Base-by-base conservation (phyloP, 371 early-diverging fungal species). In the Sporodiniella umbellata region DNA sequence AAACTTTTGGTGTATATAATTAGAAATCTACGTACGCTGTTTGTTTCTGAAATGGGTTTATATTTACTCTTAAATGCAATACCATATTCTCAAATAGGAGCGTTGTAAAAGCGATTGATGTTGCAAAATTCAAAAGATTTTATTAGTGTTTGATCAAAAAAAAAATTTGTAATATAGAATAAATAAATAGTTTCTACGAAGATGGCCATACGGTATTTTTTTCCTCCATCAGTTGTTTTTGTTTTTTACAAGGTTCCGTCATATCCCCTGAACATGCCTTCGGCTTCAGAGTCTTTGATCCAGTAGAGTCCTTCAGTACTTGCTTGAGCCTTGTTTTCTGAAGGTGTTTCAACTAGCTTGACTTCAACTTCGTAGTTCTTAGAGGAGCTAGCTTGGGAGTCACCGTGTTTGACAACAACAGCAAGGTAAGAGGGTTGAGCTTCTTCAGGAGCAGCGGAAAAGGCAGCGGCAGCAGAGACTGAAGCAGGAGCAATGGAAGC, bases 251-350 rank as follows among this genome's bases (percentile, higher is more conserved):
- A 35, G 30, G 10, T 28, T 14, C 35, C 15, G 22, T 46, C 19
- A 15, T 48, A 58, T 6, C 58, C 58, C 30, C 43, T 47, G 51
- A 51, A 57, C 4, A 11, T 15, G 1, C 25, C 25, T 43, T 58
- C 52, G 22, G 54, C 60, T 38, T 42, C 11, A 33, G 30, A 25
- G 37, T 54, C 47, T n/a, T 37, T 18, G 40, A 49, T 46, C 50
- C 54, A 45, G 19, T 49, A 38, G 12, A 28, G 14, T 10, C 31
- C 43, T 1, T 35, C 35, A n/a, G 11, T 15, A 14, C 4, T n/a
- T n/a, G n/a, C n/a, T 35, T 35, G 35, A 35, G 35, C 5, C 4
- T 28, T 28, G 30, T 4, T 28, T 14, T 35, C 35, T 14, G 11
- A 5, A 14, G 35, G 35, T n/a, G 35, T 35, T 1, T 35, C 35